Base-by-base conservation (phyloP, 169 alveolate species). In the Pseudocohnilembus persalinus region DNA sequence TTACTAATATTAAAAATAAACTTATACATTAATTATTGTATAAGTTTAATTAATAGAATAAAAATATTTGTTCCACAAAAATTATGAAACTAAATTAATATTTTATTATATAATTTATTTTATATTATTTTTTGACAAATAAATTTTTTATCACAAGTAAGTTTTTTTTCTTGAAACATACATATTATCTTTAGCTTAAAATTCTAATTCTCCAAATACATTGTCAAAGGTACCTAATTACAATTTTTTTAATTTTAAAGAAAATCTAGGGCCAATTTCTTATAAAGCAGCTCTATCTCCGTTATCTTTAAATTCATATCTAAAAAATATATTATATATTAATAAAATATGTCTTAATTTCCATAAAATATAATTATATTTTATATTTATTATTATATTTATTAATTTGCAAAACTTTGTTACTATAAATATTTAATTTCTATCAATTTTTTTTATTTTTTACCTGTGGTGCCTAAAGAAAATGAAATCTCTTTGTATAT, bases 191-290 rank as follows among this genome's bases (percentile, higher is more conserved):
- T 76, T 86, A 31, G 87, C 75, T 81, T 81, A 75, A 88, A 92
- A 95, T 89, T 95, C 98, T 80, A 88, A 89, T 73, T 95, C 98
- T 78, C 96, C 98, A 79, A 88, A 89, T 29, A 92, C 91, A 73
- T 93, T 89, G 85, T 95, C 94, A 82, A 92, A 96, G 25, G 96
- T 89, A 29, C 98, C 97, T 84, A 95, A 96, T 95, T 98, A 98
- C 32, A 99, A 93, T 89, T 97, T 96, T 83, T 95, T 94, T 74
- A 98, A 91, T 93, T 98, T 98, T 89, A 99, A 91, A 75, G 99
- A 98, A 91, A 99, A 98, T 77, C 99, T 96, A 20, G 99, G 99
- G 0, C 99, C 99, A 31, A 99, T 97, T 93, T 99, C 99, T 92
- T 97, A 97, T 84, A 99, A 92, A 75, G 96, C 95, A 28, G 98